Conservation (phyloP, 371 early-diverging fungal species). For the Zopfochytrium polystomum region DNA sequence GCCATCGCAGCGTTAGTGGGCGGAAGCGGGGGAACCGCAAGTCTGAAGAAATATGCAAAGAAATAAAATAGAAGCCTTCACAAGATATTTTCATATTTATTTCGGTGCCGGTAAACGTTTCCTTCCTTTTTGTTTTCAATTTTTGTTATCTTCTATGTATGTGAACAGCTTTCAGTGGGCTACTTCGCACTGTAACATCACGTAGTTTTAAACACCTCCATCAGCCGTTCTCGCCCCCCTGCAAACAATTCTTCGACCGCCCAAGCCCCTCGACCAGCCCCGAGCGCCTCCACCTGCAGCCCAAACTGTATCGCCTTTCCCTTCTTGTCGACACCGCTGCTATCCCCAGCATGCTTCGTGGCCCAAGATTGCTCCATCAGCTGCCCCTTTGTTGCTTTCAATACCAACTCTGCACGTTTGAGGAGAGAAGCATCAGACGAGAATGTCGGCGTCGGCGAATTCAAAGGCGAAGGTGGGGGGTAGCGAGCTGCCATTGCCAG, state of each 20-base stretch:
- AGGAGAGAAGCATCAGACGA: slow-evolving; percentile 33
- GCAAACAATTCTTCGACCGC: too few relatives aligned
- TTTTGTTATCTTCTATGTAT: too few relatives aligned
- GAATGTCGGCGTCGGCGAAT: neutral
- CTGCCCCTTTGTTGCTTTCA: slow-evolving; percentile 63
- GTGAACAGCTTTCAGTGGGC: too few relatives aligned
- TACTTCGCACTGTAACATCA: too few relatives aligned
- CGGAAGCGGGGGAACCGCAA: slow-evolving; percentile 32
- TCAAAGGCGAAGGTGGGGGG: slow-evolving; percentile 1
- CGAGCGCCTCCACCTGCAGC: slow-evolving; percentile 6
- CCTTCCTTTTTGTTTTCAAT: too few relatives aligned
- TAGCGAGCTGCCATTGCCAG: neutral
- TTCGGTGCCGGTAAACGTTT: too few relatives aligned
- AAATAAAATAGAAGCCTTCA: neutral
- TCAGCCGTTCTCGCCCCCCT: too few relatives aligned
- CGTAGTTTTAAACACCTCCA: too few relatives aligned
- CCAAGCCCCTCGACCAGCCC: too few relatives aligned
- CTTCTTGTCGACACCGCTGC: slow-evolving; percentile 20
- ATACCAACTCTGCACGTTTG: slow-evolving; percentile 57
- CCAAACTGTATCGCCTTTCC: slow-evolving; percentile 23
- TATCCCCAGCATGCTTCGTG: slow-evolving; percentile 29
- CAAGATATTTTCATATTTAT: too few relatives aligned
- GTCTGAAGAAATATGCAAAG: slow-evolving; percentile 16
- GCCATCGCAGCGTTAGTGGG: slow-evolving; percentile 37
- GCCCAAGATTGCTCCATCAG: slow-evolving; percentile 53